Percentiles rank a stretch among this genome's conserved stretches.
Evolutionary conservation across 352 stramenopile genomes (phyloP).

Genomic region (Synura sp.): DNA sequence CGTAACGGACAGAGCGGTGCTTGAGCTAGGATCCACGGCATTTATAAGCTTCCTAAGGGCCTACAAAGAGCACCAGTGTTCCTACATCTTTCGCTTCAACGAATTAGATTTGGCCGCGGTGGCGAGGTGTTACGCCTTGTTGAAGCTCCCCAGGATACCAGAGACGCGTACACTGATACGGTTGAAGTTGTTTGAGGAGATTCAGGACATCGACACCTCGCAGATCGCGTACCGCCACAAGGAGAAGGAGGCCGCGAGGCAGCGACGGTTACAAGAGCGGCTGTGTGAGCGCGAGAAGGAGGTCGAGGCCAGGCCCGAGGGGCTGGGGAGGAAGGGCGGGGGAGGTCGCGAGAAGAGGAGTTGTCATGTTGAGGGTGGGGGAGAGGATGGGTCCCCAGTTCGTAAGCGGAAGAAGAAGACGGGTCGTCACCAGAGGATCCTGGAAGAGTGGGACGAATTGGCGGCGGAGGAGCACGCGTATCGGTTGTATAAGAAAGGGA

Average conservation of each 20-base stretch:
- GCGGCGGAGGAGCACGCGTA: conserved; percentile 91
- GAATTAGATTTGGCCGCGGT: conserved; percentile 89
- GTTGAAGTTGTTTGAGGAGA: conserved; percentile 54
- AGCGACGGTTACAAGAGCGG: conserved; percentile 51
- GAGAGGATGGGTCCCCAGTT: conserved; percentile 9
- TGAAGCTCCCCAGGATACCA: conserved; percentile 77
- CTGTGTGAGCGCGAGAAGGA: conserved; percentile 53
- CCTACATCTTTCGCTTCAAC: conserved; percentile 91
- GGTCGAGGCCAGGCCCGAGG: conserved; percentile 53
- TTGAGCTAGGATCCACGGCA: conserved; percentile 96
- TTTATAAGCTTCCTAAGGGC: conserved; percentile 97
- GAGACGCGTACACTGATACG: conserved; percentile 58
- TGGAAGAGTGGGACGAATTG: conserved; percentile 99
- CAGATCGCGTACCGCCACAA: conserved; percentile 93
- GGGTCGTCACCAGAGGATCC: conserved; percentile 87
- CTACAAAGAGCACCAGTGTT: conserved; percentile 97
- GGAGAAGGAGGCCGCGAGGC: conserved; percentile 85
- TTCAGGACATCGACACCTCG: conserved; percentile 44
- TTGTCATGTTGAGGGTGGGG: neutral
- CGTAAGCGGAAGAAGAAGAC: conserved; percentile 84
- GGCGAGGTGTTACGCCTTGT: conserved; percentile 69
- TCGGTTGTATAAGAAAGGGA: conserved; percentile 94
- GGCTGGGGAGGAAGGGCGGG: neutral
- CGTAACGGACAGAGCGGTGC: conserved; percentile 86
- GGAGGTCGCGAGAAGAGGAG: neutral